Conservation (phyloP, 1,284 basidiomycete genomes). For the Grifola frondosa region DNA sequence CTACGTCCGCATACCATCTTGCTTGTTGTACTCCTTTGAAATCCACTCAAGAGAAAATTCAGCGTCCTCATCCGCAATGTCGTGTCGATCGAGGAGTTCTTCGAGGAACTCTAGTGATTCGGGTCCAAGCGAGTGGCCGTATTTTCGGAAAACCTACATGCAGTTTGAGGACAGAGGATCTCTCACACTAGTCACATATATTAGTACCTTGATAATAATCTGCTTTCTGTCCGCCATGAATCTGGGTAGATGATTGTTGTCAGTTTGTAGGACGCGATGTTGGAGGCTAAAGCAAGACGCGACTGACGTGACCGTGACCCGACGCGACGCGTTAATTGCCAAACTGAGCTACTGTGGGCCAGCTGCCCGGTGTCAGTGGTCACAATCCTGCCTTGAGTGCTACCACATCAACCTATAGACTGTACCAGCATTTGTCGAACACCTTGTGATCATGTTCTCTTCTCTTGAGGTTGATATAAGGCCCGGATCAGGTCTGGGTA, state of each 20-base stretch:
- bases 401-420: not conserved
- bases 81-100: conserved; percentile 63
- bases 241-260: conserved; percentile 36
- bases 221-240: conserved; percentile 48
- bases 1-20: conserved; percentile 66
- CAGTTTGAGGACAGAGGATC: not conserved
- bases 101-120: conserved; percentile 71
- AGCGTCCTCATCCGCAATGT: conserved; percentile 69
- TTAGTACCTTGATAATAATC: conserved; percentile 62
- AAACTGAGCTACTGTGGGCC: conserved; percentile 6
- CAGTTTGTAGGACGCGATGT: conserved; percentile 16
- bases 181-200: no score
- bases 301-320: conserved; percentile 12
- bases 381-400: not conserved
- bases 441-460: conserved; percentile 50
- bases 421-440: not conserved
- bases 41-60: conserved; percentile 81
- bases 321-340: conserved; percentile 27
- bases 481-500: conserved; percentile 76
- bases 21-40: conserved; percentile 88
- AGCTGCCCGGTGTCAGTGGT: not conserved
- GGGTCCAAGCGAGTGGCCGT: conserved; percentile 79
- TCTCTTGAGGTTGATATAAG: conserved; percentile 72
- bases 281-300: conserved; percentile 3
- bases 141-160: conserved; percentile 76